A percentile compares a stretch with the other conserved stretches of the same genome.
phyloP scores from a whole-genome alignment of 192 early-diverging fungal species.

The Umbelopsis ramanniana region DNA sequence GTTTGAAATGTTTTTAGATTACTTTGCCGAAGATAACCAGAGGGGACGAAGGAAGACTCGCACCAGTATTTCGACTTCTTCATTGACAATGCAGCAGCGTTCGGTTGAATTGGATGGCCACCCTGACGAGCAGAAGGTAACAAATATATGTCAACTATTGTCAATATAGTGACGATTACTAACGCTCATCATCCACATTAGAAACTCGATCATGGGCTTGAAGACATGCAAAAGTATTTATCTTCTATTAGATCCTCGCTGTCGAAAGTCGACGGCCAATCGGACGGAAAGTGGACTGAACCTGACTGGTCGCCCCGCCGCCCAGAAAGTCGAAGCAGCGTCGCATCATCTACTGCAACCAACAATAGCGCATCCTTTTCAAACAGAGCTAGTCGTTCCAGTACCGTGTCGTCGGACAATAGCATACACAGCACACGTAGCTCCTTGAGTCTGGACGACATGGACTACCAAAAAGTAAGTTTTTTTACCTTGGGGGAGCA shows the following conservation, averaged over 20 bases:
- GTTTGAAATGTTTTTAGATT: background rate
- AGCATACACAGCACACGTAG: conserved; percentile 21
- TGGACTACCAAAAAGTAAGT: conserved; percentile 16
- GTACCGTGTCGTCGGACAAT: conserved; percentile 11
- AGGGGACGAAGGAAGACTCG: background rate
- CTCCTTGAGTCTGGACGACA: conserved; percentile 23
- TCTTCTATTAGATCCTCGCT: conserved; percentile 1
- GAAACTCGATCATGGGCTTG: conserved; percentile 1
- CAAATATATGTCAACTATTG: background rate
- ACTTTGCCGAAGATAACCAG: background rate
- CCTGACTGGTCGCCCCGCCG: conserved; percentile 11
- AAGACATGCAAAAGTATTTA: conserved; percentile 14
- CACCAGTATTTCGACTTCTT: background rate
- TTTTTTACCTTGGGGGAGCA: background rate
- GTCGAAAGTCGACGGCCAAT: background rate
- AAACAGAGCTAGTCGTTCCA: conserved; percentile 9
- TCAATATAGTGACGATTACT: background rate
- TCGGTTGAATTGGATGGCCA: background rate
- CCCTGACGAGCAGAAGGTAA: background rate
- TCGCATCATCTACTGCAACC: background rate
- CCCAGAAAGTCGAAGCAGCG: conserved; percentile 10
- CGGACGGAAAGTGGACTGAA: background rate
- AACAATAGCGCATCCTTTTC: conserved; percentile 1
- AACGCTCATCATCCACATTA: background rate
- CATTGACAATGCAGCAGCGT: background rate